These are phyloP conservation scores for Penicillium paneum DNA, from an alignment of 2,329 filamentous ascomycete species.

Conservation along the genomic window DNA sequence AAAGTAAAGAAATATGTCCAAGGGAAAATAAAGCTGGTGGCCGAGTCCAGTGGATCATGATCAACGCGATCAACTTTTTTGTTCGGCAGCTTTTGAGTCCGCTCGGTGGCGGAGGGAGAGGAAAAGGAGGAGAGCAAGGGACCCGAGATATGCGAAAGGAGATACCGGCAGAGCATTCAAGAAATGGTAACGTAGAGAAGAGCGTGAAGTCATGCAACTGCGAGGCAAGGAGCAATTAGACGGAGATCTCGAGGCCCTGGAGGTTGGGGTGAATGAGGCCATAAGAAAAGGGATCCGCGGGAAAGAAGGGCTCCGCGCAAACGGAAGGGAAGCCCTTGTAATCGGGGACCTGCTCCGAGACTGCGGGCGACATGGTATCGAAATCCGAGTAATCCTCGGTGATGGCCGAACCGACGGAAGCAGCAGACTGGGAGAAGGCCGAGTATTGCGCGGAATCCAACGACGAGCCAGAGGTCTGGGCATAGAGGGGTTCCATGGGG, in stretches of 20 bases:
- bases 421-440: constrained; percentile 39
- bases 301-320: constrained; percentile 30
- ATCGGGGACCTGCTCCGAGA: constrained; percentile 30
- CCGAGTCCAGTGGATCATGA: constrained; percentile 16
- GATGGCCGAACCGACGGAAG: constrained; percentile 40
- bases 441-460: constrained; percentile 37
- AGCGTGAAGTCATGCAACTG: constrained; percentile 7
- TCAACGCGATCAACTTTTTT: constrained; percentile 12
- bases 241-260: constrained; percentile 1
- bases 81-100: constrained; percentile 13
- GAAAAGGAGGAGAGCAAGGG: neutral
- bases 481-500: constrained; percentile 34
- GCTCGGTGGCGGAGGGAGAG: neutral
- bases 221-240: constrained; percentile 3
- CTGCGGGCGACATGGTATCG: constrained; percentile 37
- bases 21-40: constrained; percentile 16
- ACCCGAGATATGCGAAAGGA: constrained; percentile 2
- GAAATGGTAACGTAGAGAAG: neutral
- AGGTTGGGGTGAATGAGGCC: constrained; percentile 28
- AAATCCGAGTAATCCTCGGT: constrained; percentile 39
- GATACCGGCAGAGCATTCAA: neutral
- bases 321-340: constrained; percentile 32
- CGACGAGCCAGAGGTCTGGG: constrained; percentile 37
- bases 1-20: constrained; percentile 12
- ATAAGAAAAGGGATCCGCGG: constrained; percentile 23